phyloP scores from a whole-genome alignment of 2,329 filamentous ascomycete genomes.

The Penicillium sclerotigenum region DNA sequence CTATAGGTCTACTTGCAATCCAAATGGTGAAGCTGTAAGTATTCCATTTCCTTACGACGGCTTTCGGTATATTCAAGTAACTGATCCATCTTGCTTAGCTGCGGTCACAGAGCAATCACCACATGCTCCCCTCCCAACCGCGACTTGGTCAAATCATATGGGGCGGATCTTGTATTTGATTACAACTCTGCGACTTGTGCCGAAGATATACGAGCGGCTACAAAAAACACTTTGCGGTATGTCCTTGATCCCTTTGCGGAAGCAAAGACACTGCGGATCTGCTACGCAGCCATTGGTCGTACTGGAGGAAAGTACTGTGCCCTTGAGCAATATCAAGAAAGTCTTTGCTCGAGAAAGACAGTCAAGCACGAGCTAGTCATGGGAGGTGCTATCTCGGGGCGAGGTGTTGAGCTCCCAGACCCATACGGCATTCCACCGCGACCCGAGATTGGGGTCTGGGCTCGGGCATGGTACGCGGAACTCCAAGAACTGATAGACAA shows the following conservation, averaged over 20 bases:
- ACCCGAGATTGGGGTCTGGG: conserved; percentile 22
- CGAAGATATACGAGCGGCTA: conserved; percentile 30
- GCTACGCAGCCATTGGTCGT: conserved; percentile 19
- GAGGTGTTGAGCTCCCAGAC: conserved; percentile 22
- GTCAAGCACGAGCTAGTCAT: conserved; percentile 25
- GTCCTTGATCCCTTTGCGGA: conserved; percentile 24
- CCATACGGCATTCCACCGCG: conserved; percentile 19
- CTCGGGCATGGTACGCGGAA: conserved; percentile 17
- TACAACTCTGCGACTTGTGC: conserved; percentile 34
- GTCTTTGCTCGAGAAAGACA: conserved; percentile 16
- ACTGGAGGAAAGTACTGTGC: conserved; percentile 25
- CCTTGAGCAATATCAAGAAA: conserved; percentile 22
- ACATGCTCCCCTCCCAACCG: conserved; percentile 37
- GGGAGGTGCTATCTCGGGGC: conserved; percentile 23
- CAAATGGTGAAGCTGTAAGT: conserved; percentile 24
- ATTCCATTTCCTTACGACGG: neutral
- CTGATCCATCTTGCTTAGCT: conserved; percentile 4
- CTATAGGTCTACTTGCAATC: conserved; percentile 22
- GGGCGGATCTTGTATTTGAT: conserved; percentile 37
- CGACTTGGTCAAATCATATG: conserved; percentile 34
- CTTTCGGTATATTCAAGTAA: neutral
- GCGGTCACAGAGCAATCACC: conserved; percentile 33
- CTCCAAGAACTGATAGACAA: conserved; percentile 12
- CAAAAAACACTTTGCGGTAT: conserved; percentile 32
- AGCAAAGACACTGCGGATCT: conserved; percentile 18